phyloP scores from a whole-genome alignment of 208 protist genomes.

The Crithidia bombi region DNA sequence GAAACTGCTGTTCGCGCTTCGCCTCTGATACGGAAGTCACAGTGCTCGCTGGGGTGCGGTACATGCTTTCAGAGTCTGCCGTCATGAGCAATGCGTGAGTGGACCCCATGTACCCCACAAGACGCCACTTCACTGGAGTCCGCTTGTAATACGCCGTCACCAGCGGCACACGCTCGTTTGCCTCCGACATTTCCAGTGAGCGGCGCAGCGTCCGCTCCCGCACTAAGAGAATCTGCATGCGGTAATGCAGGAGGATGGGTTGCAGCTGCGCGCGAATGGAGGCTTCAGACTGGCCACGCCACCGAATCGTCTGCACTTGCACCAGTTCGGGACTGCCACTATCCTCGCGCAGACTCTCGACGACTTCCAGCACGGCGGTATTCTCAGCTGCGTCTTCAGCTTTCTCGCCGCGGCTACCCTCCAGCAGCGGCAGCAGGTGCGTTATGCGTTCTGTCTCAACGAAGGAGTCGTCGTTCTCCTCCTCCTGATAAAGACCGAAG shows the following conservation, averaged over 20 bases:
- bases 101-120: constrained; percentile 4
- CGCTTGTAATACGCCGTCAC: constrained; percentile 21
- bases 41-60: constrained; percentile 10
- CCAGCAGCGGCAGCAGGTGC: constrained; percentile 47
- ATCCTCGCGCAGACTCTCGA: constrained; percentile 25
- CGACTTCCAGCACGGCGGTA: constrained; percentile 9
- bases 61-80: constrained; percentile 4
- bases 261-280: constrained; percentile 41
- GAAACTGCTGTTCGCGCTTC: constrained; percentile 21
- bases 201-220: constrained; percentile 52
- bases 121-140: constrained; percentile 24
- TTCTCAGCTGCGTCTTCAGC: constrained; percentile 13
- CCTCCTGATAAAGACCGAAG: constrained; percentile 32
- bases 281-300: constrained; percentile 39
- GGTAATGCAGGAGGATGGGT: constrained; percentile 57
- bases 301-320: constrained; percentile 37
- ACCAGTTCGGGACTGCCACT: constrained; percentile 20
- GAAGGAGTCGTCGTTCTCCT: constrained; percentile 1
- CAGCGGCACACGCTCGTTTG: constrained; percentile 34
- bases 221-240: constrained; percentile 50
- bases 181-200: constrained; percentile 45
- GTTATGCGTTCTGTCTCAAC: constrained; percentile 23
- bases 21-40: constrained; percentile 10
- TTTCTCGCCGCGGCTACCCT: background rate
- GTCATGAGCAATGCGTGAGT: background rate